Evolutionary conservation across 208 protist species (phyloP), one percentile per base, ranked within the genome.

Genomic region (Wallacemonas sp.): DNA sequence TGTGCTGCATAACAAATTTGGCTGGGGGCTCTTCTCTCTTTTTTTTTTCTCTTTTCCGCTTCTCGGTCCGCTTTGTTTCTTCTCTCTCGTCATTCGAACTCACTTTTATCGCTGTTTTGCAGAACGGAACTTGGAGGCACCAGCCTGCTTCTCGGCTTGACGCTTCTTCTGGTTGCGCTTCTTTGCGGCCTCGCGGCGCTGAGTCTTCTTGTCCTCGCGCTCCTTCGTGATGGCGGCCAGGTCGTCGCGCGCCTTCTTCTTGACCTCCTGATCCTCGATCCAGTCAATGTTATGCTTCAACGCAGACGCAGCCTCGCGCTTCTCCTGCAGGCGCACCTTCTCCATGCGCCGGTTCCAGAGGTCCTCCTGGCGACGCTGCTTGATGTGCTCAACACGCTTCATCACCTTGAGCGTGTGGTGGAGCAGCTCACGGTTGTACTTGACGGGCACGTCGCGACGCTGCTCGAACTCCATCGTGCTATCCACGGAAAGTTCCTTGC

Each of bases 391-490:
- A n/a, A 99, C 90, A 27, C 91, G 86, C 79, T 98, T 98, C 94
- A 99, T 99, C 6, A 98, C 97, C 72, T 95, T 88, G 22, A 98
- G 72, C 1, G 98, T 99, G 62, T 86, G 88, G 44, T 77, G 63
- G 62, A 99, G 85, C 27, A 99, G 80, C 65, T 99, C 97, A 45
- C 99, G 92, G 84, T 99, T 98, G 84, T 99, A 99, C 86, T 98
- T 98, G 15, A 99, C 86, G 17, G 98, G 98, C 28, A 98, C 75
- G 75, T 99, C 98, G 24, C 98, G 88, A 33, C 91, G 84, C 77
- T 97, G 96, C 87, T 99, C 99, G 79, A 99, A 99, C 34, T 99
- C 97, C 76, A 99, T 99, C 15, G 97, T 98, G 55, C 82, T 94
- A 86, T 99, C 98, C 34, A 98, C 81, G 15, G 93, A 75, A 51